Evolutionary conservation across 352 stramenopile genomes (phyloP), one percentile per base, ranked within the genome.

Genomic region (Peronospora belbahrii): DNA sequence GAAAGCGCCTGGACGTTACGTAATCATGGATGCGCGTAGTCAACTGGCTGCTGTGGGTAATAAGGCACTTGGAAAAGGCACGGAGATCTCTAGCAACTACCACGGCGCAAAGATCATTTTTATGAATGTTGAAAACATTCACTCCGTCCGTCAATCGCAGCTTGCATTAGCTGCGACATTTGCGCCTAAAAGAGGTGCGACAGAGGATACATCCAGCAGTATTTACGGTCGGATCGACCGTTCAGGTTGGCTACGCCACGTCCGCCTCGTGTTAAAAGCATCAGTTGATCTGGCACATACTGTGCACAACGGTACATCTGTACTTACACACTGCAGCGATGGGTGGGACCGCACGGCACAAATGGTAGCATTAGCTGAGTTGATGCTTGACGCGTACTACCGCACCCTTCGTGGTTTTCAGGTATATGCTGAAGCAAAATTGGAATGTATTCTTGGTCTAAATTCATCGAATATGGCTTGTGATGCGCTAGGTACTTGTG

Each of bases 311-410:
- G 83, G 88, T 25, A 78, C 90, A 4, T 97, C 96, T 0, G 92
- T 99, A 17, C 67, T 99, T 33, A 87, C 97, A 30, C 97, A 99
- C 62, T 99, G 97, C 63, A 98, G 88, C 46, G 95, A 99, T 59
- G 96, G 97, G 10, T 99, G 97, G 97, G 97, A 99, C 72, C 83
- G 97, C n/a, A 99, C 97, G 2, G 83, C 94, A 6, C 95, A 99
- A 78, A 96, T 99, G 49, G 79, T 88, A 1, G 80, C 83, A 15
- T 66, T 99, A 8, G 88, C 95, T 0, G 87, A 99, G 74, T 55
- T 99, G 19, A 84, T 99, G 56, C 61, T 99, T 10, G 97, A 99
- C 63, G 92, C 96, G 10, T 96, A 95, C 71, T 99, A 98, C 56
- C 83, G 97, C 27, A 99, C 97, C 6, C 55, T 97, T n/a, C 74